Evolutionary conservation across 2,329 filamentous ascomycete species (phyloP).

Genomic region (Sclerotinia spermophila): DNA sequence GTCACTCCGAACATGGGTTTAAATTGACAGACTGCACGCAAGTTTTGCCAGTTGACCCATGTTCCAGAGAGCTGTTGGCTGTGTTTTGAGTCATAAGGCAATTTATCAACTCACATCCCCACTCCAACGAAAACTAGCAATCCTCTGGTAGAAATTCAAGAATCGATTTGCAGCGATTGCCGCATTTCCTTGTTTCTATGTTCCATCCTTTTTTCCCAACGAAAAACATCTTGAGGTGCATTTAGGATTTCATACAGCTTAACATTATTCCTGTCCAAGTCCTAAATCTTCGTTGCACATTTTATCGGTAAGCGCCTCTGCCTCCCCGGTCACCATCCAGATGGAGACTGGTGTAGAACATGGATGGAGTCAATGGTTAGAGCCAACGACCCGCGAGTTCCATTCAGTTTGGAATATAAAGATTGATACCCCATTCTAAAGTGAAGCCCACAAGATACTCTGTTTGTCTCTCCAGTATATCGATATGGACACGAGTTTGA

Average conservation of each 20-base stretch:
- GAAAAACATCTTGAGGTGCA: constrained; percentile 47
- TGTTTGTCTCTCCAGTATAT: constrained; percentile 29
- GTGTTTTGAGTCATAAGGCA: neutral
- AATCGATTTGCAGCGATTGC: constrained; percentile 10
- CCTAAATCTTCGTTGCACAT: constrained; percentile 39
- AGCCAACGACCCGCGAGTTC: constrained; percentile 40
- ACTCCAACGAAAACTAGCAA: neutral
- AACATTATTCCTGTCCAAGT: constrained; percentile 41
- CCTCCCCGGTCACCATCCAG: constrained; percentile 41
- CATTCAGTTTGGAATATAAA: constrained; percentile 35
- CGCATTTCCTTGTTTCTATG: constrained; percentile 34
- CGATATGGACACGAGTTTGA: constrained; percentile 34
- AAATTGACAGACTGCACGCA: no score
- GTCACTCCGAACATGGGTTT: no score
- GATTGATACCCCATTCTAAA: constrained; percentile 40
- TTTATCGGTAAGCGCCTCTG: constrained; percentile 43
- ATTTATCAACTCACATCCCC: neutral
- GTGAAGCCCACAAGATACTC: constrained; percentile 44
- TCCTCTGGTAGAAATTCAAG: neutral
- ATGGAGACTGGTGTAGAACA: constrained; percentile 42
- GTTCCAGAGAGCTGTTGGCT: neutral
- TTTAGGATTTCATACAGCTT: constrained; percentile 41
- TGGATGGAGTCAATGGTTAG: constrained; percentile 36
- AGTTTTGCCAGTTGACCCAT: neutral
- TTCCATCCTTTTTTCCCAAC: constrained; percentile 43